phyloP scores from a whole-genome alignment of 2,329 filamentous ascomycete genomes.

The Calycina marina region DNA sequence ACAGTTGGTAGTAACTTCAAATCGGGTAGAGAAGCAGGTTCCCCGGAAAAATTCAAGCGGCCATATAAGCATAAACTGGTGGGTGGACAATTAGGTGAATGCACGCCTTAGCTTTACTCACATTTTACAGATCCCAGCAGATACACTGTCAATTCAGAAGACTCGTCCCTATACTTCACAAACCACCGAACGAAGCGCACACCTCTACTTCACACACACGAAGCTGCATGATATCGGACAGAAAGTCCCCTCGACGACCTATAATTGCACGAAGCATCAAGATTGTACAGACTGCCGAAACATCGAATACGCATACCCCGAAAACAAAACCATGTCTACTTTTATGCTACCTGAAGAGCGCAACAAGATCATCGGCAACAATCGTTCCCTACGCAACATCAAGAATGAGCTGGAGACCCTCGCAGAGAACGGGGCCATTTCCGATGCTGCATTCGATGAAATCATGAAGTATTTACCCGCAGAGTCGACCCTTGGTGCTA shows the following conservation, averaged over 20 bases:
- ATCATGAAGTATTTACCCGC: slow-evolving; percentile 63
- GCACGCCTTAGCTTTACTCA: too few species aligned
- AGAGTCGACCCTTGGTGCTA: slow-evolving; percentile 40
- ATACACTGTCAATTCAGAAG: too few species aligned
- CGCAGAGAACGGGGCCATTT: slow-evolving; percentile 68
- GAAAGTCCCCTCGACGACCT: slow-evolving; percentile 4
- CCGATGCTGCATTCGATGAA: slow-evolving; percentile 56
- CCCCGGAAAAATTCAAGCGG: neutral
- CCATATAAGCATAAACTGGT: neutral
- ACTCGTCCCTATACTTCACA: slow-evolving; percentile 1
- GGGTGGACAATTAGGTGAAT: neutral
- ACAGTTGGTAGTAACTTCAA: neutral
- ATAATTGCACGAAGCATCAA: slow-evolving; percentile 7
- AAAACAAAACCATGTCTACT: slow-evolving; percentile 17
- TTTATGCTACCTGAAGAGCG: slow-evolving; percentile 19
- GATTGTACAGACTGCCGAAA: slow-evolving; percentile 16
- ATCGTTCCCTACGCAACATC: slow-evolving; percentile 22
- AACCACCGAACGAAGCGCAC: neutral
- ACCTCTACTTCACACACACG: slow-evolving; percentile 9
- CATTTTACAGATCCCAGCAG: too few species aligned
- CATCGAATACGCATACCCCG: slow-evolving; percentile 13
- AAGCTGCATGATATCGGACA: slow-evolving; percentile 8
- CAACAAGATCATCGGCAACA: slow-evolving; percentile 22
- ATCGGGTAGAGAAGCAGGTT: neutral
- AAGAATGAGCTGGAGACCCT: slow-evolving; percentile 65